phyloP scores from a whole-genome alignment of 345 rosid genomes.

The Geranium rotundifolium region DNA sequence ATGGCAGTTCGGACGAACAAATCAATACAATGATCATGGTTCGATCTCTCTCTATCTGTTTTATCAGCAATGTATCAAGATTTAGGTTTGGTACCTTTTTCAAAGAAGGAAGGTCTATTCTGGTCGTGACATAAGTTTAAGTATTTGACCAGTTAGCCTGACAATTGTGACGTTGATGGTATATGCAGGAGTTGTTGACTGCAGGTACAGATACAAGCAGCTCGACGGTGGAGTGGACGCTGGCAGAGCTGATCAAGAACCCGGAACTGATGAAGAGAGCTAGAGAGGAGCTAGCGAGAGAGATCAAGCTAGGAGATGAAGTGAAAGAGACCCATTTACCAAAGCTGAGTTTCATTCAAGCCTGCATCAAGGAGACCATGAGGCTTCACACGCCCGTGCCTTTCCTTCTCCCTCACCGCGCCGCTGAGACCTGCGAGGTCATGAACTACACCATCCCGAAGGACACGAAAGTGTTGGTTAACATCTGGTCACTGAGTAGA shows the following conservation, averaged over 20 bases:
- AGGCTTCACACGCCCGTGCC: slow-evolving; percentile 22
- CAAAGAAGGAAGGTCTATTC: too few relatives aligned
- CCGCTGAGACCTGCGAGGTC: slow-evolving; percentile 4
- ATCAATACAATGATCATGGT: slow-evolving; percentile 9
- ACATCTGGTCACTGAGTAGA: slow-evolving; percentile 16
- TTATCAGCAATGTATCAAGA: too few relatives aligned
- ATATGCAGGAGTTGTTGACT: slow-evolving; percentile 12
- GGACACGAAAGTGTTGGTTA: slow-evolving; percentile 13
- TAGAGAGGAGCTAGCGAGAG: slow-evolving; percentile 6
- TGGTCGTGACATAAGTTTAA: too few relatives aligned
- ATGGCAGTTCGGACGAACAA: slow-evolving; percentile 6
- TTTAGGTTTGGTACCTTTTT: too few relatives aligned
- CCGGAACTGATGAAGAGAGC: not conserved
- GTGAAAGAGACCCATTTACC: slow-evolving; percentile 9
- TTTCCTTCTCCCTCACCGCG: slow-evolving; percentile 14
- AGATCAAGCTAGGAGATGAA: not conserved
- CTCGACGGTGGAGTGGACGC: slow-evolving; percentile 19
- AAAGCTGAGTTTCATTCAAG: slow-evolving; percentile 9
- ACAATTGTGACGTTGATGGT: not conserved
- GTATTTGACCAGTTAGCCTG: too few relatives aligned
- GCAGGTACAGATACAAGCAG: slow-evolving; percentile 13
- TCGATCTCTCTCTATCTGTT: not conserved
- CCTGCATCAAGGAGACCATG: slow-evolving; percentile 14
- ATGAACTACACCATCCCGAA: slow-evolving; percentile 17
- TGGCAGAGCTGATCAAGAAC: slow-evolving; percentile 15